Evolutionary conservation across 1,139 yeast genomes (phyloP), one percentile per base, ranked within the genome.

Genomic region (Geotrichum cucujoidarum): DNA sequence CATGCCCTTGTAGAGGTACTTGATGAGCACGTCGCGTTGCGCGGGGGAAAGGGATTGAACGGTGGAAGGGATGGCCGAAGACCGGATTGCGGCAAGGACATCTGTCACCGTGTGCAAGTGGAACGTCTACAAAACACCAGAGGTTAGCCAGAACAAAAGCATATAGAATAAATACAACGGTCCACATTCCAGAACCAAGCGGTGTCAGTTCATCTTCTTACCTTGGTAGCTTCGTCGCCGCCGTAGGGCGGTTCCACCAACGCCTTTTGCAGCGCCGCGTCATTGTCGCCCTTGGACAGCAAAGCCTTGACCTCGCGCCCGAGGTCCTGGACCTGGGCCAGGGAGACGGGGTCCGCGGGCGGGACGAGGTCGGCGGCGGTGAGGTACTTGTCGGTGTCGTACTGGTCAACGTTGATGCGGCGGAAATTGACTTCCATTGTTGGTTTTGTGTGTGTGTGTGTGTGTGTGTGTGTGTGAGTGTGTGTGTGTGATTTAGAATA

Each of bases 381-480:
- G 55, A 86, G 68, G 59, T 81, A 80, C 51, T 77, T 77, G 48
- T 88, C 96, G 5, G 95, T 84, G 61, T 90, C 97, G 60, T 81
- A 80, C 21, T 89, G 87, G 67, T 92, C 97, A 51, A 92, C 81
- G 65, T 92, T 96, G 59, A 90, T 86, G 75, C 90, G 80, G 76
- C 98, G 61, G 56, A 68, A 70, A 51, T 65, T 61, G 40, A 55
- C 47, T 16, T 50, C 53, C 53, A 50, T 50, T 40, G 44, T 35
- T 13, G 18, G n/a, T 18, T 36, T 8, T 30, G 25, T 35, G 27
- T 25, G 34, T 27, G 24, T 16, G 20, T 4, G 13, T 13, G 35
- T 16, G 4, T 14, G 3, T 32, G 35, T 32, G 17, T 6, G 5
- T 6, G 17, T 30, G 33, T n/a, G n/a, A n/a, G n/a, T n/a, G n/a